A percentile compares a stretch with the other conserved stretches of the same genome.
Evolutionary conservation across 2,329 filamentous ascomycete genomes (phyloP).

Genomic region (Gyromitra esculenta): DNA sequence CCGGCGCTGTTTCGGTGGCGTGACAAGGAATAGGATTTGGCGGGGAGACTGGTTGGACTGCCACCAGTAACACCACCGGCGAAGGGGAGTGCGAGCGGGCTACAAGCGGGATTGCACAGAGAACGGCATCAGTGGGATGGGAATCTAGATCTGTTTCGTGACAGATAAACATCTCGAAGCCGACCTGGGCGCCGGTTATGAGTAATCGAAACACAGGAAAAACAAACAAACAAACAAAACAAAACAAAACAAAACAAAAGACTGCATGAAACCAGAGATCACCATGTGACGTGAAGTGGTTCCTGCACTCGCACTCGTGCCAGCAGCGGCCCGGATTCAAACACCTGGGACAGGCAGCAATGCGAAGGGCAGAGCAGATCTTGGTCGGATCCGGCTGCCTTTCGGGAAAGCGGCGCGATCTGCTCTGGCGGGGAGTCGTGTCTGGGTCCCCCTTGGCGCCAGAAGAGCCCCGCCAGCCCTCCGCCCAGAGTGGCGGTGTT

Average conservation of each 20-base stretch:
- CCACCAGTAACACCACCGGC: not conserved
- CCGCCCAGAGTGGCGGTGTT: not conserved
- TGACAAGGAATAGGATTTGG: not conserved
- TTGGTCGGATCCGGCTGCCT: conserved; percentile 29
- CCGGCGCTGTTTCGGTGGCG: not conserved
- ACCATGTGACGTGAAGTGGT: conserved; percentile 19
- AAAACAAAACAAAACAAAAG: conserved; percentile 9
- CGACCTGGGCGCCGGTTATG: conserved; percentile 4
- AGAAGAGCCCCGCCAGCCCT: too few relatives aligned
- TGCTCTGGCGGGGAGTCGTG: not conserved
- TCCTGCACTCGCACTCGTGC: conserved; percentile 16
- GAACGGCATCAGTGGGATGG: not conserved
- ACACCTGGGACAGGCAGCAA: not conserved
- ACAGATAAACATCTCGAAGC: conserved; percentile 8
- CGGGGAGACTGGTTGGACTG: not conserved
- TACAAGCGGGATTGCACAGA: not conserved
- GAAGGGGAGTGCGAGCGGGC: not conserved
- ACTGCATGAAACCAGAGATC: not conserved
- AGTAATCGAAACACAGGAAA: conserved; percentile 8
- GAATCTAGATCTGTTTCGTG: not conserved
- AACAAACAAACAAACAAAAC: conserved; percentile 23
- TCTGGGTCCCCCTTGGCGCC: not conserved
- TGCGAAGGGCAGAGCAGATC: not conserved
- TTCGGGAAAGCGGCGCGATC: conserved; percentile 5
- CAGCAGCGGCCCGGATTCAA: not conserved